Evolutionary conservation across 768 basidiomycete species (phyloP), one percentile per base, ranked within the genome.

Genomic region (Agaricus bisporus): DNA sequence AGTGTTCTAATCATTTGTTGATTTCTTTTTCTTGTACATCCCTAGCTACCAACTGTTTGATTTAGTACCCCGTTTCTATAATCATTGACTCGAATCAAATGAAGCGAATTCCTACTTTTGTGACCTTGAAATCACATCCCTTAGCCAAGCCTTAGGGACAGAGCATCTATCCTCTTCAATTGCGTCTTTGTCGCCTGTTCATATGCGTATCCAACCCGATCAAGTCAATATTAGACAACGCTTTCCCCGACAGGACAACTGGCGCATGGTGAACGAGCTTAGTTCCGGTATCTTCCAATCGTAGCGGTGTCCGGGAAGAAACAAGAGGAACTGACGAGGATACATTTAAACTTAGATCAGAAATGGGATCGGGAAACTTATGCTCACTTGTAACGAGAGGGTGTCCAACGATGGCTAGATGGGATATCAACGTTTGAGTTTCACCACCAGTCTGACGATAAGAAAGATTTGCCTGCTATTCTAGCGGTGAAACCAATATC

Each of bases 151-250:
- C 62, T 66, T 77, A 2, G 81, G 83, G 20, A 83, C 76, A 6
- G 82, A 6, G 82, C 81, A 12, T 69, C 78, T 4, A 63, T 70
- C 55, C 77, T 70, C 44, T 65, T 63, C 47, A 82, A 61, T 12
- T 82, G 64, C 1, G 74, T 77, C 52, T 78, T 70, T 4, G 85
- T 85, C 56, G 71, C 74, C 61, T 85, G 83, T 63, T 86, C 85
- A 57, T 81, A 85, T 1, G 83, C 83, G 65, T 75, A 85, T 2
- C 73, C 85, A 55, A 75, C 0, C 77, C 70, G 52, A 86, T 73
- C 42, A 86, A 70, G n/a, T 73, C 64, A 60, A 75, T 78, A 51
- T 85, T 83, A 41, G 78, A 78, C 62, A 79, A 86, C 12, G 78
- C 79, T 0, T 81, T 80, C 0, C 82, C 81, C 9, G 83, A 80